Percentiles rank a stretch among this genome's conserved stretches.
phyloP scores from a whole-genome alignment of 2,329 filamentous ascomycete species.

The Colletotrichum musicola region DNA sequence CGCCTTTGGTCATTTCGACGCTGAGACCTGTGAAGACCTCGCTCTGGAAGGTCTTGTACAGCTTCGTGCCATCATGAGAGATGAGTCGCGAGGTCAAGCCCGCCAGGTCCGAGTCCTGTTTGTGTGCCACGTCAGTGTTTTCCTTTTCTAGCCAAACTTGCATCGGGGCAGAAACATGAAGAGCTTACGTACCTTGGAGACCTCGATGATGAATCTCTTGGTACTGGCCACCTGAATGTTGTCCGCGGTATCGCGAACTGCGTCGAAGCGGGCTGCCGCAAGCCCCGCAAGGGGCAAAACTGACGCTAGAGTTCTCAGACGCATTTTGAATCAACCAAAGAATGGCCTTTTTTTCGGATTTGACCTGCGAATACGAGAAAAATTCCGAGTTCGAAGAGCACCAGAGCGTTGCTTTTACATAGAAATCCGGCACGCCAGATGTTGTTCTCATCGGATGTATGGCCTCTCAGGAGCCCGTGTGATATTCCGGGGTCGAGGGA shows the following conservation, averaged over 20 bases:
- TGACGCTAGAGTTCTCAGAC: neutral
- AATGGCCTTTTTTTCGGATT: neutral
- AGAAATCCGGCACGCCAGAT: neutral
- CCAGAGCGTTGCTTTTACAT: neutral
- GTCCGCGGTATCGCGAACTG: neutral
- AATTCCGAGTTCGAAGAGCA: neutral
- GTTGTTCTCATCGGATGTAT: neutral
- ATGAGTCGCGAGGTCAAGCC: neutral
- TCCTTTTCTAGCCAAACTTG: neutral
- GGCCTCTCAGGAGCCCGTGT: constrained; percentile 6
- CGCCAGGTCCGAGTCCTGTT: constrained; percentile 13
- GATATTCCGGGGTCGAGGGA: constrained; percentile 13
- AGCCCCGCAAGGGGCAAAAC: constrained; percentile 7
- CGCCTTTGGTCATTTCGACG: constrained; percentile 15
- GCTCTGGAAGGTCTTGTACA: constrained; percentile 31
- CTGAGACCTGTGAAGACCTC: constrained; percentile 37
- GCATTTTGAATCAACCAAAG: neutral
- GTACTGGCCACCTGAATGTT: neutral
- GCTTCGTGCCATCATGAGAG: neutral
- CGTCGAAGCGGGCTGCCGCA: constrained; percentile 4
- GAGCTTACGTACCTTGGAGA: constrained; percentile 17
- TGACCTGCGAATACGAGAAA: neutral
- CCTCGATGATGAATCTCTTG: constrained; percentile 35
- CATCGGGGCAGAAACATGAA: accelerated
- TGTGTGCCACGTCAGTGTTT: neutral